These are phyloP conservation scores for Syzygium oleosum DNA, from an alignment of 345 rosid genomes.

Conservation along the genomic window DNA sequence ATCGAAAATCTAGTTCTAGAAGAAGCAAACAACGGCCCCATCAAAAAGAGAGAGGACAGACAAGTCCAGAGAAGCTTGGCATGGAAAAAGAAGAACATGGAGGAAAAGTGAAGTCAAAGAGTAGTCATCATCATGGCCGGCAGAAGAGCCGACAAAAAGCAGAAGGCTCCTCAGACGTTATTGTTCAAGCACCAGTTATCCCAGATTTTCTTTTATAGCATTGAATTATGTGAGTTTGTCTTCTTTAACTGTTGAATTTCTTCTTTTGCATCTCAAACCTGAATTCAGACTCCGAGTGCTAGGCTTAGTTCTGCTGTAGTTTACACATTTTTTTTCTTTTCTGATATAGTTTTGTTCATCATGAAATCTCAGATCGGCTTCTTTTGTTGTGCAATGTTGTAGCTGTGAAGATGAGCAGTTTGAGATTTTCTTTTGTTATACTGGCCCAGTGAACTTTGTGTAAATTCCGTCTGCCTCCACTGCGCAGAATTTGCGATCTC, in stretches of 20 bases:
- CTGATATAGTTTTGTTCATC: not conserved
- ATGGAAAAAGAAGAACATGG: conserved; percentile 25
- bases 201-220: conserved; percentile 79
- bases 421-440: not conserved
- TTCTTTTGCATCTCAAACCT: not conserved
- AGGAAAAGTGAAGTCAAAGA: conserved; percentile 37
- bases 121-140: conserved; percentile 35
- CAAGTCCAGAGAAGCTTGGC: conserved; percentile 19
- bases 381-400: not conserved
- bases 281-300: not conserved
- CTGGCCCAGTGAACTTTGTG: not conserved
- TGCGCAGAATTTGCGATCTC: not conserved
- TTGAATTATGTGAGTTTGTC: not conserved
- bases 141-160: conserved; percentile 45
- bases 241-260: not conserved
- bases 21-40: conserved; percentile 40
- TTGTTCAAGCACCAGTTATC: conserved; percentile 30
- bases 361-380: not conserved
- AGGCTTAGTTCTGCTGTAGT: conserved; percentile 20
- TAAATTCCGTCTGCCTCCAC: not conserved
- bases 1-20: conserved; percentile 34
- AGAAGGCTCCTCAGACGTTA: conserved; percentile 20
- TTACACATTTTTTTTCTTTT: not conserved
- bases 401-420: not conserved
- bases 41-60: conserved; percentile 38